These are phyloP conservation scores for Brettanomyces bruxellensis DNA, from an alignment of 805 yeast species.

Conservation along the genomic window DNA sequence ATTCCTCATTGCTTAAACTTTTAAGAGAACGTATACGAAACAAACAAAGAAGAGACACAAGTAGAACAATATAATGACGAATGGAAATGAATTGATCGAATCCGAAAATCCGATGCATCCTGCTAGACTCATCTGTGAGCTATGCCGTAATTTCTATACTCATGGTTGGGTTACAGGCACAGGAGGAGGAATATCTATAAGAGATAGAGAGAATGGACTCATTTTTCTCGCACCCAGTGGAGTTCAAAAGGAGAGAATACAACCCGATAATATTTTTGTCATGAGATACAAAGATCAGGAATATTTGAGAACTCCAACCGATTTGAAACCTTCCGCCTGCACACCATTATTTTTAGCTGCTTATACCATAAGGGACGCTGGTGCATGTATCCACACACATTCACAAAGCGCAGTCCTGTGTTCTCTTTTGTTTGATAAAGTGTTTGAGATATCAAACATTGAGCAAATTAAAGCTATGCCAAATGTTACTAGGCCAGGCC, in stretches of 20 bases:
- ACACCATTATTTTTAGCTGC: constrained; percentile 81
- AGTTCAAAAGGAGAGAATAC: constrained; percentile 84
- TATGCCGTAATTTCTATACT: constrained; percentile 67
- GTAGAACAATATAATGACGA: neutral
- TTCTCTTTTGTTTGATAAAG: constrained; percentile 59
- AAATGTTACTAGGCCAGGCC: constrained; percentile 52
- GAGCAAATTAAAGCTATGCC: constrained; percentile 95
- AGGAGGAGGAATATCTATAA: constrained; percentile 87
- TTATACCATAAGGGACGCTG: constrained; percentile 57
- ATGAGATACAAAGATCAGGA: constrained; percentile 45
- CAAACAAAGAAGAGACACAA: too few relatives aligned
- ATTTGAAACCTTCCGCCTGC: constrained; percentile 85
- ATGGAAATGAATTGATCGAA: constrained; percentile 10
- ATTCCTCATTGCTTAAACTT: too few relatives aligned
- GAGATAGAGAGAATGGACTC: constrained; percentile 33
- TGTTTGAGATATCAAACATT: constrained; percentile 67
- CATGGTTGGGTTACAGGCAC: constrained; percentile 94
- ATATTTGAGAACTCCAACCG: constrained; percentile 51
- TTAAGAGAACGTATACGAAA: too few relatives aligned
- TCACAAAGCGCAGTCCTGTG: constrained; percentile 83
- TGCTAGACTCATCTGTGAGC: constrained; percentile 74
- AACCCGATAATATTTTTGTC: constrained; percentile 75
- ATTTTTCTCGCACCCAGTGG: constrained; percentile 92
- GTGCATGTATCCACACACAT: constrained; percentile 93
- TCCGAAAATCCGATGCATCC: constrained; percentile 43